These are phyloP conservation scores for Neofusicoccum ribis DNA, from an alignment of 2,329 filamentous ascomycete species.

Conservation along the genomic window DNA sequence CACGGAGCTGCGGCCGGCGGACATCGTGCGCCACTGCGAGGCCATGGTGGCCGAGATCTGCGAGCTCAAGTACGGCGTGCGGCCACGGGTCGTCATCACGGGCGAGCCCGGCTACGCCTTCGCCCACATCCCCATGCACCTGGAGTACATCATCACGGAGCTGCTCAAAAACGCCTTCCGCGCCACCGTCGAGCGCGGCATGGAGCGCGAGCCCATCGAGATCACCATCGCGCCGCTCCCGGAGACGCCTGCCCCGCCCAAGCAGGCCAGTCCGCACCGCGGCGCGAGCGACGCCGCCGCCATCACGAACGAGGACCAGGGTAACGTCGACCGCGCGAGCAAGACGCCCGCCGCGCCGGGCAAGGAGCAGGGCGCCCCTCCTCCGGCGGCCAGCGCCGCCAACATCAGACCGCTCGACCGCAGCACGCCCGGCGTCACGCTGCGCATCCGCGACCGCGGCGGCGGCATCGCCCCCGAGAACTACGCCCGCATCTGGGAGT, in stretches of 20 bases:
- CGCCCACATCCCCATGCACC: slow-evolving; percentile 90
- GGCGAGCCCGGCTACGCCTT: slow-evolving; percentile 87
- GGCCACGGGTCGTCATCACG: slow-evolving; percentile 77
- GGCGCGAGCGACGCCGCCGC: slow-evolving; percentile 28
- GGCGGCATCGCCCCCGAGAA: slow-evolving; percentile 87
- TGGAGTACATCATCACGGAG: slow-evolving; percentile 97
- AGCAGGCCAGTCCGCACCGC: slow-evolving; percentile 29
- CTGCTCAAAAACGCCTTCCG: slow-evolving; percentile 96
- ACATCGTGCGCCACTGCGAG: slow-evolving; percentile 80
- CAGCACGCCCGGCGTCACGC: slow-evolving; percentile 79
- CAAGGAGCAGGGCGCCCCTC: slow-evolving; percentile 2
- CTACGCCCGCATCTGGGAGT: slow-evolving; percentile 88
- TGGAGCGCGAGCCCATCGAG: slow-evolving; percentile 77
- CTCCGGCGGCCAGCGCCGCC: slow-evolving; percentile 24
- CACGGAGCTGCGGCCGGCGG: slow-evolving; percentile 78
- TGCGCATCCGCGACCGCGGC: slow-evolving; percentile 92
- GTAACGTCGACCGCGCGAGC: slow-evolving; percentile 35
- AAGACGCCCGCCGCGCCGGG: background rate
- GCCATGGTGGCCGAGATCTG: slow-evolving; percentile 94
- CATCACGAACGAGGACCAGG: slow-evolving; percentile 38
- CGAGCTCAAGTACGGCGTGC: slow-evolving; percentile 90
- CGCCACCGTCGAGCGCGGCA: slow-evolving; percentile 83
- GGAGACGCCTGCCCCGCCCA: slow-evolving; percentile 41
- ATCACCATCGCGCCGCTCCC: slow-evolving; percentile 82
- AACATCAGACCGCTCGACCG: slow-evolving; percentile 48